phyloP scores from a whole-genome alignment of 176 grass and related monocot species.

The Zea mays region DNA sequence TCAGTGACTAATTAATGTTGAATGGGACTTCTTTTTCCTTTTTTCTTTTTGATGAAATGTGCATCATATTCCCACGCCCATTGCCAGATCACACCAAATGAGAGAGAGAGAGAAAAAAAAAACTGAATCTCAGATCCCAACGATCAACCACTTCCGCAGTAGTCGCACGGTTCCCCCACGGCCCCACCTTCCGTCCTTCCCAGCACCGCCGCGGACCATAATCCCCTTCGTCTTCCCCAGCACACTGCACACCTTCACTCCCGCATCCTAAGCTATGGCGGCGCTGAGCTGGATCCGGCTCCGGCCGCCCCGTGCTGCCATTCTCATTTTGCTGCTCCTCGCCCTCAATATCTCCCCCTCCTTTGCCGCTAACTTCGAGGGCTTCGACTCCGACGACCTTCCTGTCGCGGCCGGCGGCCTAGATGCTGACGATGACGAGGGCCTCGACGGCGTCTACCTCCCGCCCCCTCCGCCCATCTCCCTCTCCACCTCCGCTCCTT shows the following conservation, averaged over 20 bases:
- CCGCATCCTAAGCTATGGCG: constrained; percentile 54
- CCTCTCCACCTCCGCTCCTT: constrained; percentile 40
- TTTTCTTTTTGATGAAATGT: too few species aligned
- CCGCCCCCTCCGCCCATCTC: constrained; percentile 38
- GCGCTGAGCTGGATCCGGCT: constrained; percentile 48
- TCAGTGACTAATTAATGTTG: too few species aligned
- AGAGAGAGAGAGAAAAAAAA: too few species aligned
- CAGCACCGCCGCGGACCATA: too few species aligned
- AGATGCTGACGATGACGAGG: constrained; percentile 48
- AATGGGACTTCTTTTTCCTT: too few species aligned
- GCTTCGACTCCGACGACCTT: constrained; percentile 83
- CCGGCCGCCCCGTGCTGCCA: constrained; percentile 43
- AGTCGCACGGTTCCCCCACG: too few species aligned
- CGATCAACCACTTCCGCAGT: too few species aligned
- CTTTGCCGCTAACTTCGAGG: constrained; percentile 79
- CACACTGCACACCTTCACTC: not conserved
- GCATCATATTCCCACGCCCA: too few species aligned
- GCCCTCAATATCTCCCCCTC: constrained; percentile 47
- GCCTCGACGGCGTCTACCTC: constrained; percentile 26
- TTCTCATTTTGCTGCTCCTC: constrained; percentile 56
- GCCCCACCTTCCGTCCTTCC: too few species aligned
- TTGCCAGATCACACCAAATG: too few species aligned
- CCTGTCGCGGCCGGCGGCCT: constrained; percentile 39
- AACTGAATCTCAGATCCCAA: too few species aligned
- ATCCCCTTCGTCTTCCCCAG: not conserved